Base-by-base conservation (phyloP, 768 basidiomycete species). In the Porphyrellus cyaneotinctus region DNA sequence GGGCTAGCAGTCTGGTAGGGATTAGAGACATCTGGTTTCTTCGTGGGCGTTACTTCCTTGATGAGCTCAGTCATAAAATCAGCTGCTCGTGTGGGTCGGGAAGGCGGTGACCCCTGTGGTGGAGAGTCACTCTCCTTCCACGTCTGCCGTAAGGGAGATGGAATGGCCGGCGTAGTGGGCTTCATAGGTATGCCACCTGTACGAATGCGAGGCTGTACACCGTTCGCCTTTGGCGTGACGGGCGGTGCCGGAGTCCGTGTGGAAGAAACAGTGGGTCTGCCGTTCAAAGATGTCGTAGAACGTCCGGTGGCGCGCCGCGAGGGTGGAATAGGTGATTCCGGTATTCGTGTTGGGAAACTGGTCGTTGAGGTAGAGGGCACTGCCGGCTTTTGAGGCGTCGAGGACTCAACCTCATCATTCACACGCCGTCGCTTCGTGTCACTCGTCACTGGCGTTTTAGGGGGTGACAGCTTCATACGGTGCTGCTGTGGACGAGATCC, bases 1-100 rank as follows among this genome's bases (percentile, higher is more conserved):
- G 87, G 87, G 59, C 80, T 87, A 15, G 83, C 82, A 18, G 79
- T 77, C 65, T 90, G 85, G 61, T 91, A 91, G 0, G 89, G 89
- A 64, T 91, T 91, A 47, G 79, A 80, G 38, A 89, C 76, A 59
- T 87, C 88, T 20, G 80, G 76, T 52, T 74, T 82, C 67, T 78
- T 82, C 14, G 79, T 75, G 0, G 85, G 84, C 0, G 85, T 84
- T 9, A 78, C 81, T 58, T 85, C 84, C 65, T 86, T 84, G 58
- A 88, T 82, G 48, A 90, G 73, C 48, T 82, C 82, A 2, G 82
- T 75, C 79, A 88, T 82, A 47, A 82, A 80, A 61, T 74, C 79
- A 12, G 87, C 88, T 6, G 86, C 81, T 59, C 83, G 80, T 2
- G 85, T 87, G 24, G 78, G 81, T 63, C 47, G 73, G 32, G 56